Evolutionary conservation across 805 yeast genomes (phyloP).

Genomic region (Ogataea henricii): DNA sequence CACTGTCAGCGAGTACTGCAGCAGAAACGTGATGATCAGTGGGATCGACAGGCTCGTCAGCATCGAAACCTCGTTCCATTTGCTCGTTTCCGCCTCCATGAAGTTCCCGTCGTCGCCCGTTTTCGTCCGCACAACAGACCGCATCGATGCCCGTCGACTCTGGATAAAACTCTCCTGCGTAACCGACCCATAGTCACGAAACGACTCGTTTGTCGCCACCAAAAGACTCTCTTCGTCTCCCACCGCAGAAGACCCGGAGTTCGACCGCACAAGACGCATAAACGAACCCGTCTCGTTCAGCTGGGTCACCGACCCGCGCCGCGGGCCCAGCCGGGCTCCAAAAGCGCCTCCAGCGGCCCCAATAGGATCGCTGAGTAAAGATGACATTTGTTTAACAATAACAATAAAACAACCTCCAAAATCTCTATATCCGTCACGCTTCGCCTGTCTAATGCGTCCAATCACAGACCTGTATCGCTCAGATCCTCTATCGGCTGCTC

Average conservation of each 20-base stretch:
- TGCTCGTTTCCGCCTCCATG: constrained; percentile 44
- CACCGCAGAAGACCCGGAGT: constrained; percentile 13
- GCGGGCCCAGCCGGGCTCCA: constrained; percentile 14
- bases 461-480: no score
- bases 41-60: constrained; percentile 49
- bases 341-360: constrained; percentile 16
- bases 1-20: constrained; percentile 55
- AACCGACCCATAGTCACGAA: constrained; percentile 24
- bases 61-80: constrained; percentile 40
- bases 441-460: no score
- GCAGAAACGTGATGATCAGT: constrained; percentile 52
- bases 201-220: constrained; percentile 12
- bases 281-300: constrained; percentile 1
- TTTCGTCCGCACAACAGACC: constrained; percentile 25
- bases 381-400: not conserved
- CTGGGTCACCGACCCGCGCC: constrained; percentile 29
- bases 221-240: constrained; percentile 14
- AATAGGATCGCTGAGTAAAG: constrained; percentile 13
- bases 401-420: not conserved
- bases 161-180: constrained; percentile 27
- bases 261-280: constrained; percentile 10
- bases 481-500: no score
- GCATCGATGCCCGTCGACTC: constrained; percentile 30
- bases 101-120: constrained; percentile 26
- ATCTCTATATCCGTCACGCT: no score